These are phyloP conservation scores for Prinsepia uniflora DNA, from an alignment of 306 rosid species.

Conservation along the genomic window DNA sequence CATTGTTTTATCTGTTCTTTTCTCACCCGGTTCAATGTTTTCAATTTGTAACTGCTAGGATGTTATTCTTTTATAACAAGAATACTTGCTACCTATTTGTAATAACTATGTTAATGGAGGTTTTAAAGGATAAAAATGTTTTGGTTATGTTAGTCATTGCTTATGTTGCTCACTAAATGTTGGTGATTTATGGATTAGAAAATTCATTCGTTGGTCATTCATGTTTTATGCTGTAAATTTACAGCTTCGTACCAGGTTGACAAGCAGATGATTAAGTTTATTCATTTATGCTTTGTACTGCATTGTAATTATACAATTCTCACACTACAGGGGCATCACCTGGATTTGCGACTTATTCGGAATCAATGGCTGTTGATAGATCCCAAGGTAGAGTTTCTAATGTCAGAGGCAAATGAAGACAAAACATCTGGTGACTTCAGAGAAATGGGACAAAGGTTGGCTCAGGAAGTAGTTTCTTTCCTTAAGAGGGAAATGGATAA, in stretches of 20 bases:
- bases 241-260: neutral
- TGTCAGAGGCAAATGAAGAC: slow-evolving; percentile 92
- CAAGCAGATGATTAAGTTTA: neutral
- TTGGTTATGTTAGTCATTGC: neutral
- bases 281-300: slow-evolving; percentile 3
- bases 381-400: slow-evolving; percentile 77
- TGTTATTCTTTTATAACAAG: too few relatives aligned
- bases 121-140: neutral
- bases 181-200: slow-evolving; percentile 1
- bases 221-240: neutral
- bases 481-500: slow-evolving; percentile 76
- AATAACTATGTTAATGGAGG: neutral
- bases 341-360: slow-evolving; percentile 83
- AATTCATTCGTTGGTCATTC: neutral
- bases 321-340: slow-evolving; percentile 82
- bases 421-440: slow-evolving; percentile 86
- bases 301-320: slow-evolving; percentile 1
- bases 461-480: slow-evolving; percentile 73
- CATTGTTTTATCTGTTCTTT: neutral
- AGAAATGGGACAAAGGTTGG: slow-evolving; percentile 93
- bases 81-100: neutral
- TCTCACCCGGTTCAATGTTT: neutral
- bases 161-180: neutral
- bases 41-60: neutral
- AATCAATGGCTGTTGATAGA: slow-evolving; percentile 92